These are phyloP conservation scores for Chalciporus chontae DNA, from an alignment of 768 basidiomycete species.

Conservation along the genomic window DNA sequence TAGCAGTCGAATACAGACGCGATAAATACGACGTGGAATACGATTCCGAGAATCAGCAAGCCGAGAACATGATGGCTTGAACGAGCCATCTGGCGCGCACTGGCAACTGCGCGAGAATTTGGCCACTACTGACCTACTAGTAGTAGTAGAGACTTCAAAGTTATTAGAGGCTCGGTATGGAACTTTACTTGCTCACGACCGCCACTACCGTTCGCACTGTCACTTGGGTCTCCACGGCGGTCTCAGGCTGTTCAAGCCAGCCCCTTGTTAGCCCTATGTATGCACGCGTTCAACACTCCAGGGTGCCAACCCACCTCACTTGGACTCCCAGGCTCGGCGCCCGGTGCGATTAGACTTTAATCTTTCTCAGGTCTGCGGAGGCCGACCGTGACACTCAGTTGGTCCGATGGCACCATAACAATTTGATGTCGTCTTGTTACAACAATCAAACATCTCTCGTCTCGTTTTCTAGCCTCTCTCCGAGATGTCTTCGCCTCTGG, in stretches of 20 bases:
- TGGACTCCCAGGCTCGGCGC: constrained; percentile 13
- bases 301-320: neutral
- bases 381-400: too few relatives aligned
- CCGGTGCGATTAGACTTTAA: neutral
- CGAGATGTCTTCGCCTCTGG: constrained; percentile 11
- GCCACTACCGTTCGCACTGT: too few relatives aligned
- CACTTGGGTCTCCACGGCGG: too few relatives aligned
- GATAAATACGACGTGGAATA: constrained; percentile 74
- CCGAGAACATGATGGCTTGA: constrained; percentile 26
- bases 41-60: constrained; percentile 61
- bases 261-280: too few relatives aligned
- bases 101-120: too few relatives aligned
- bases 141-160: too few relatives aligned
- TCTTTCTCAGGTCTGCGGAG: constrained; percentile 1
- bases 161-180: too few relatives aligned
- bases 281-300: too few relatives aligned
- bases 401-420: neutral
- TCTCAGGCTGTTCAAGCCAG: too few relatives aligned
- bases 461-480: neutral
- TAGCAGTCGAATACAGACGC: constrained; percentile 82
- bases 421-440: neutral
- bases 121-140: too few relatives aligned
- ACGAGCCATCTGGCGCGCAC: constrained; percentile 11
- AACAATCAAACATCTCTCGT: neutral
- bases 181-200: too few relatives aligned